These are phyloP conservation scores for Nannizziopsis barbatae DNA, from an alignment of 2,329 filamentous ascomycete species.

Conservation along the genomic window DNA sequence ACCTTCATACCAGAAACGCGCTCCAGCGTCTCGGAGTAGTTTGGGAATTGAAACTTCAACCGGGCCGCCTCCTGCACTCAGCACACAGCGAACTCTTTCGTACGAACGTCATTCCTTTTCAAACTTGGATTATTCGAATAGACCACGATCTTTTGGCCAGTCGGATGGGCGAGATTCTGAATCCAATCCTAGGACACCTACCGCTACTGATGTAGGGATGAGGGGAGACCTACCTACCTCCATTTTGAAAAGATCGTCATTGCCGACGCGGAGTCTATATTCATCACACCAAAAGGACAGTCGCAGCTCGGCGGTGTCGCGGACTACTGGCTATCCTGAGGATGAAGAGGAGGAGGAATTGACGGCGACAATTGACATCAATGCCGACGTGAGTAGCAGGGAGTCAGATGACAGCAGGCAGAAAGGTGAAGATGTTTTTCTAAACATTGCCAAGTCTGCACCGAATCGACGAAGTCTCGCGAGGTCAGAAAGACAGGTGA, in stretches of 20 bases:
- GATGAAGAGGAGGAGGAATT: constrained; percentile 18
- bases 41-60: constrained; percentile 41
- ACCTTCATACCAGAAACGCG: constrained; percentile 23
- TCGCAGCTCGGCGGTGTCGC: constrained; percentile 10
- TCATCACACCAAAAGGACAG: constrained; percentile 16
- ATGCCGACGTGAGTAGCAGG: constrained; percentile 19
- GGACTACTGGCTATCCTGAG: constrained; percentile 14
- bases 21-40: constrained; percentile 40
- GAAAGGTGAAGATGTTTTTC: constrained; percentile 37
- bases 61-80: constrained; percentile 42
- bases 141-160: constrained; percentile 13
- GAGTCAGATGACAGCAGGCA: constrained; percentile 29
- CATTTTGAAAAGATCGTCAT: constrained; percentile 16
- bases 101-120: constrained; percentile 23
- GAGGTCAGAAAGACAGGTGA: constrained; percentile 27
- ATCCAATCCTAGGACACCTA: constrained; percentile 6
- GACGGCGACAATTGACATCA: constrained; percentile 5
- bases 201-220: constrained; percentile 18
- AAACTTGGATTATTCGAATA: constrained; percentile 8
- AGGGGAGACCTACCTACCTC: constrained; percentile 21
- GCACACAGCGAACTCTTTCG: constrained; percentile 32
- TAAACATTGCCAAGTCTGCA: constrained; percentile 37
- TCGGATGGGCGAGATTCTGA: constrained; percentile 10
- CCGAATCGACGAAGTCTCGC: constrained; percentile 29
- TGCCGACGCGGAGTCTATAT: constrained; percentile 19